These are phyloP conservation scores for Rhamnella rubrinervis DNA, from an alignment of 331 rosid genomes.

Conservation along the genomic window DNA sequence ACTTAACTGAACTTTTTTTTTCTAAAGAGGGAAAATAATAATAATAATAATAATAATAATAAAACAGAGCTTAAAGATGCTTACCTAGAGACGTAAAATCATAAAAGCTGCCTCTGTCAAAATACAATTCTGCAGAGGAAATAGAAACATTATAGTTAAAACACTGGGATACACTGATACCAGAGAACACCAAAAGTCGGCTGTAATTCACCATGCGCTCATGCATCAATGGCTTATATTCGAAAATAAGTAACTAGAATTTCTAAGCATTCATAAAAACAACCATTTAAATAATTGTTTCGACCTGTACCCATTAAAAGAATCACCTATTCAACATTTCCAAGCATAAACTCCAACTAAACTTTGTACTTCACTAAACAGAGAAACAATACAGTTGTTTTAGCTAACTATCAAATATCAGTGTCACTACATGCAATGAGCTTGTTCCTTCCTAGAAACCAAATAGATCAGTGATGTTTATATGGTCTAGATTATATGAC, in stretches of 20 bases:
- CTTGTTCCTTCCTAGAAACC: too few relatives aligned
- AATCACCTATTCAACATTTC: neutral
- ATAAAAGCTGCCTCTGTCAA: slow-evolving; percentile 51
- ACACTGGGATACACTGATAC: neutral
- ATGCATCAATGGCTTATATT: neutral
- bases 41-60: neutral
- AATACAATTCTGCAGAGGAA: slow-evolving; percentile 45
- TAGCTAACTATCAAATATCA: neutral
- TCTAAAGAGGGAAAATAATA: neutral
- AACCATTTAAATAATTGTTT: neutral
- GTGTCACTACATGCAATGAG: neutral
- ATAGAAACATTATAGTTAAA: neutral
- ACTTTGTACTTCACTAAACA: too few relatives aligned
- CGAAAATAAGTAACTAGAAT: neutral
- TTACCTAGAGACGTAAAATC: slow-evolving; percentile 68
- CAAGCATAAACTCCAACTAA: neutral
- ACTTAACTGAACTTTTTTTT: neutral
- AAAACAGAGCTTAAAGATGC: slow-evolving; percentile 12
- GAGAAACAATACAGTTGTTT: neutral
- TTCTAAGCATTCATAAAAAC: too few relatives aligned
- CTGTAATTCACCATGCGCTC: too few relatives aligned
- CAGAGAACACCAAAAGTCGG: neutral
- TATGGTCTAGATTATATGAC: neutral
- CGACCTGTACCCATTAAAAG: neutral
- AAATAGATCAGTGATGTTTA: neutral